Percentiles rank a stretch among this genome's conserved stretches.
Evolutionary conservation across 2,329 filamentous ascomycete species (phyloP).

Genomic region (Cytospora piceae): DNA sequence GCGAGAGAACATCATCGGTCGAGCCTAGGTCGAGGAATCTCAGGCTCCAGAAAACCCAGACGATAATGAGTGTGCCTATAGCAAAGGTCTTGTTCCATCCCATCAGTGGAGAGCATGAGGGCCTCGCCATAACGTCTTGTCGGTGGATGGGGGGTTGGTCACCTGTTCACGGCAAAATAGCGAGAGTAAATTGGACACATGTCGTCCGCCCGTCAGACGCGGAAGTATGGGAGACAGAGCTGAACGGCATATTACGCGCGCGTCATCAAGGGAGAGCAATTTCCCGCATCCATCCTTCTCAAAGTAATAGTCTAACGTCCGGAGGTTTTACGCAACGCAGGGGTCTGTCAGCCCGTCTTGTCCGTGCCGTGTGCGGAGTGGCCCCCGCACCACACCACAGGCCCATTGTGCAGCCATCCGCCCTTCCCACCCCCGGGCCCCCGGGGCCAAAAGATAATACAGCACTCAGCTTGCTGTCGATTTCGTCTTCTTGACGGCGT

Average conservation of each 20-base stretch:
- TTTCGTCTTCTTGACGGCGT: no score
- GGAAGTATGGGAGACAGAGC: background rate
- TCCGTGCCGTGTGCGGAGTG: background rate
- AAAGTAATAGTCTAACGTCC: background rate
- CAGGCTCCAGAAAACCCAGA: slow-evolving; percentile 26
- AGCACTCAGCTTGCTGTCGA: no score
- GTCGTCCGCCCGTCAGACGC: background rate
- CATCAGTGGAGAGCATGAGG: slow-evolving; percentile 11
- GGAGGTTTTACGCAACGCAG: background rate
- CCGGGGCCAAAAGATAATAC: no score
- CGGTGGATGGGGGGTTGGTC: background rate
- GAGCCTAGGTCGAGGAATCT: slow-evolving; percentile 4
- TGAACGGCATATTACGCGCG: background rate
- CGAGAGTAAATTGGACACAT: background rate
- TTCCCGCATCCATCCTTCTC: background rate
- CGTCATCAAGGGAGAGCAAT: background rate
- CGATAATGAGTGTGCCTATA: slow-evolving; percentile 17
- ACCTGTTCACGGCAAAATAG: background rate
- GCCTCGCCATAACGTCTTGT: slow-evolving; percentile 18
- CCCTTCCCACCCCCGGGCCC: no score
- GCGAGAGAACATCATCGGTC: slow-evolving; percentile 16
- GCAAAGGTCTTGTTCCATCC: slow-evolving; percentile 25
- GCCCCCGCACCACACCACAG: no score
- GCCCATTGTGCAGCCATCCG: no score
- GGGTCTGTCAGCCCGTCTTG: background rate